Evolutionary conservation across 768 basidiomycete genomes (phyloP).

Genomic region (Lentinus brumalis): DNA sequence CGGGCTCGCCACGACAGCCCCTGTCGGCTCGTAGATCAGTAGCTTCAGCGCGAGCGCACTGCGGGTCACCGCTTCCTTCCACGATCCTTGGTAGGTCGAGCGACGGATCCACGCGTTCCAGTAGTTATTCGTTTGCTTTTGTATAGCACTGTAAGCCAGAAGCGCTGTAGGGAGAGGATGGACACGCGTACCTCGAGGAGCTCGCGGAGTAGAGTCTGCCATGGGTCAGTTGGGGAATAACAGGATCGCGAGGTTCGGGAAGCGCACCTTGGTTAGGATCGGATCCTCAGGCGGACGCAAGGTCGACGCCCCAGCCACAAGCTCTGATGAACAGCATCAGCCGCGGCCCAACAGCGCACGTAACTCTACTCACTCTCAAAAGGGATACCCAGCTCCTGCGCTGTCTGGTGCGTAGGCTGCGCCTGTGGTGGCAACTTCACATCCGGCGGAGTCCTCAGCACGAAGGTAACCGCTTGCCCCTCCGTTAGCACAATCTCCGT

Average conservation of each 20-base stretch:
- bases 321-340: conserved; percentile 30
- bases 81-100: conserved; percentile 88
- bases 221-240: conserved; percentile 22
- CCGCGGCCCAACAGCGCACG: neutral
- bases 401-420: conserved; percentile 41
- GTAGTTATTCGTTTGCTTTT: conserved; percentile 76
- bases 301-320: conserved; percentile 48
- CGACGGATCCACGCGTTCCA: conserved; percentile 91
- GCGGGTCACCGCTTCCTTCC: conserved; percentile 94
- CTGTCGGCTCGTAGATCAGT: conserved; percentile 90
- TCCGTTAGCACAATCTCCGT: conserved; percentile 67
- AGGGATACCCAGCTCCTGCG: conserved; percentile 47
- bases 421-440: conserved; percentile 25
- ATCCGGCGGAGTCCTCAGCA: conserved; percentile 67
- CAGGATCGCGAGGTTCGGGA: neutral
- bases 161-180: neutral
- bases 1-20: conserved; percentile 93
- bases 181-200: conserved; percentile 52
- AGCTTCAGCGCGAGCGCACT: conserved; percentile 94
- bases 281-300: conserved; percentile 68
- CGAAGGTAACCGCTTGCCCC: conserved; percentile 89
- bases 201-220: conserved; percentile 51
- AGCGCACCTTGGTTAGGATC: conserved; percentile 58
- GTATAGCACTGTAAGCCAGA: conserved; percentile 25
- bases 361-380: conserved; percentile 39